These are phyloP conservation scores for Dictyostelium firmibasis DNA, from an alignment of 78 protist species.

Conservation along the genomic window DNA sequence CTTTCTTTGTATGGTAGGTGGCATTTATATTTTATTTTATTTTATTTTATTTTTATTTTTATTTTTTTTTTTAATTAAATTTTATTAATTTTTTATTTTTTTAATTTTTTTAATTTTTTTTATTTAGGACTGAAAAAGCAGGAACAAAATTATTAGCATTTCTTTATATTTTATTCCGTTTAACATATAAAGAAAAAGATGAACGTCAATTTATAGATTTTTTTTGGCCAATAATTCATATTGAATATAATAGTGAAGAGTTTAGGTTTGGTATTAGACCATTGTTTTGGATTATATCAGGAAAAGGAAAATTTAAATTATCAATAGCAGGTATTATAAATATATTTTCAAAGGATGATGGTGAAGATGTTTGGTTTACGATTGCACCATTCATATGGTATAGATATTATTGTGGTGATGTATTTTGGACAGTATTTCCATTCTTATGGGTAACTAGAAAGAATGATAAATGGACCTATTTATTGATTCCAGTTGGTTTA, in stretches of 20 bases:
- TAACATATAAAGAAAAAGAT: slow-evolving; percentile 26
- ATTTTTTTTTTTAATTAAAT: neutral
- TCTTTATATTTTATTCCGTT: slow-evolving; percentile 48
- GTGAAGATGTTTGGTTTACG: slow-evolving; percentile 46
- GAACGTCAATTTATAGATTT: slow-evolving; percentile 44
- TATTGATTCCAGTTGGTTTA: neutral
- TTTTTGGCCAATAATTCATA: slow-evolving; percentile 74
- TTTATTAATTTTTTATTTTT: neutral
- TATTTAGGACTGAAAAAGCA: slow-evolving; percentile 31
- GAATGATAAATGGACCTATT: neutral
- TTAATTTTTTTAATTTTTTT: neutral
- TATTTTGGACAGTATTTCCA: slow-evolving; percentile 22
- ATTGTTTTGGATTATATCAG: slow-evolving; percentile 38
- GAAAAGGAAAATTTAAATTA: neutral
- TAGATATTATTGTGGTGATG: slow-evolving; percentile 12
- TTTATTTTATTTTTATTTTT: neutral
- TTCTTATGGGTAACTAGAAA: slow-evolving; percentile 12
- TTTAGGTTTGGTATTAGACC: slow-evolving; percentile 75
- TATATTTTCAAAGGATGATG: slow-evolving; percentile 15
- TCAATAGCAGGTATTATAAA: slow-evolving; percentile 27
- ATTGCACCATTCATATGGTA: slow-evolving; percentile 64
- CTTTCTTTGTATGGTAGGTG: slow-evolving; percentile 56
- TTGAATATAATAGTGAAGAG: slow-evolving; percentile 16
- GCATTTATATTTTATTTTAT: neutral
- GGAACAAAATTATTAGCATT: slow-evolving; percentile 56